Evolutionary conservation across 768 basidiomycete species (phyloP), one percentile per base, ranked within the genome.

Genomic region (Panellus pusillus): DNA sequence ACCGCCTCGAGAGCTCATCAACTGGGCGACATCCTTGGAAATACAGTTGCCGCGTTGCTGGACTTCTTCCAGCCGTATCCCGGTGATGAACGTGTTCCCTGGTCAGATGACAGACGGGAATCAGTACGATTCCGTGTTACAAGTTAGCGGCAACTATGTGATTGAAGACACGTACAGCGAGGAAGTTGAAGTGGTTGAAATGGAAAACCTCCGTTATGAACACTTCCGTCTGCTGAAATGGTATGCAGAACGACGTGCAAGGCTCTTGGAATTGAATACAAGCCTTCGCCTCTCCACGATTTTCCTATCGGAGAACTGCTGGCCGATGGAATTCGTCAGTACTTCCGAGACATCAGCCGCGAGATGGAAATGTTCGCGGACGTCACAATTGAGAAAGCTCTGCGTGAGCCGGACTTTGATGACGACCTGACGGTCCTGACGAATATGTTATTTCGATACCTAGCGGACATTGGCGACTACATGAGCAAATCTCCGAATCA

Each of bases 31-130:
- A 17, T 52, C 4, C 37, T 52, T 4, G 51, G 44, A 0, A 40
- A 52, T 1, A 52, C 43, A 0, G 24, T 52, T 11, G 28, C 44
- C 2, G 43, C 44, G n/a, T 11, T 46, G 7, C 24, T 52, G 5
- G 27, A 45, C 6, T 46, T 45, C 35, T 46, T 45, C 18, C 27
- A 44, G 14, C 51, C 44, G 9, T 52, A 45, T 12, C 51, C 44
- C 3, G 51, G 51, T 2, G 51, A 52, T 11, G 37, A 52, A 4
- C 17, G 0, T 0, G 9, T 46, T 2, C 28, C 37, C 9, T 51
- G 50, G 50, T n/a, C 19, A 3, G 50, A 51, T 18, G 50, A 51
- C 1, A 14, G 50, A 1, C 35, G 43, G 6, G 43, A 29, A 0
- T 9, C 20, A 8, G 6, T 8, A 18, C 20, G 50, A 6, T 51